Base-by-base conservation (phyloP, 495 filamentous ascomycete species). In the Chaetomium tenue region DNA sequence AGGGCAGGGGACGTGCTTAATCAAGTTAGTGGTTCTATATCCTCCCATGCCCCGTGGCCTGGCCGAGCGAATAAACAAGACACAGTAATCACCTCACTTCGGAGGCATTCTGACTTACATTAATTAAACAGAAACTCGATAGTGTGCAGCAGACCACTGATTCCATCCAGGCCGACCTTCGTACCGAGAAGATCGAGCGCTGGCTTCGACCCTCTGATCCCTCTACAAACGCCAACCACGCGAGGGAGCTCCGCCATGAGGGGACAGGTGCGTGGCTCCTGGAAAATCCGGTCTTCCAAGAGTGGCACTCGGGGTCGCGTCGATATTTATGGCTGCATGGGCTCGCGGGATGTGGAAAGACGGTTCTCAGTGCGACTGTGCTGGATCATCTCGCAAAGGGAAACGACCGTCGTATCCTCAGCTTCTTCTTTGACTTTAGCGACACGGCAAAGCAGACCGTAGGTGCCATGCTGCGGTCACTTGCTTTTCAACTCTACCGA, bases 161-260 rank as follows among this genome's bases (percentile, higher is more conserved):
- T 52, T 61, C 44, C 46, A 53, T 62, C 50, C 42, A 33, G 48
- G 44, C 48, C 22, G 48, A 54, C 33, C 46, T 53, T 55, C 48
- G 20, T 62, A 53, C 48, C 28, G 30, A 54, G 23, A 54, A 62
- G 33, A 54, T 62, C 20, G 54, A 54, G 60, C 46, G 30, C 60
- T 62, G 30, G 60, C 60, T 62, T 54, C 42, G 47, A 46, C 60
- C 60, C 52, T 5, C 48, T n/a, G 60, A 62, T 62, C 47, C 48
- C 18, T 63, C 60, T 26, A 63, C 50, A 55, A 63, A 63, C 33
- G 18, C 33, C 50, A 54, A 54, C 33, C 30, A 42, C 12, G 50
- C 50, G n/a, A 63, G 22, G 50, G 12, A 63, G 33, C 28, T 44
- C 30, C 60, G 26, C 37, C 50, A 63, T 54, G 22, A 53, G 28